A percentile compares a stretch with the other conserved stretches of the same genome.
phyloP scores from a whole-genome alignment of 805 yeast genomes.

The Metschnikowia continentalis region DNA sequence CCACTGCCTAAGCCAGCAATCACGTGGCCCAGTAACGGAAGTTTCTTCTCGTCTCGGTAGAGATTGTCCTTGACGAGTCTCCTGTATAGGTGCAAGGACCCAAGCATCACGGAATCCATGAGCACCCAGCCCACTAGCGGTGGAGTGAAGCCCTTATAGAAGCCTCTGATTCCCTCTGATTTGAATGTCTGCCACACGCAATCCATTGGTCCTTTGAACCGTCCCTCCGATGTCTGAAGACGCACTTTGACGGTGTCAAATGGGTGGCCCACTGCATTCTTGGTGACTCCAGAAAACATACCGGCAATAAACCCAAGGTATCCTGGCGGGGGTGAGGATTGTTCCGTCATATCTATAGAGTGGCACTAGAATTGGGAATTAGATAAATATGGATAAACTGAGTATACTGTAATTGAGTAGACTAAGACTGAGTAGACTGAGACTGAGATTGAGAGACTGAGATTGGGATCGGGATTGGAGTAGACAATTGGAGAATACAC shows the following conservation, averaged over 20 bases:
- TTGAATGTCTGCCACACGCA: slow-evolving; percentile 68
- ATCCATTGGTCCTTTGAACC: slow-evolving; percentile 78
- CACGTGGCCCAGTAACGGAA: slow-evolving; percentile 73
- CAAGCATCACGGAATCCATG: slow-evolving; percentile 90
- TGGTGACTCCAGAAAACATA: slow-evolving; percentile 79
- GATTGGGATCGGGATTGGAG: too few relatives aligned
- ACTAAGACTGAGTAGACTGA: neutral
- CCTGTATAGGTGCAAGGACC: slow-evolving; percentile 76
- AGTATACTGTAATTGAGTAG: too few relatives aligned
- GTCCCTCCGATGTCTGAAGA: slow-evolving; percentile 58
- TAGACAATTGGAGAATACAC: too few relatives aligned
- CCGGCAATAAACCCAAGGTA: slow-evolving; percentile 86
- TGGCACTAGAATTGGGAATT: too few relatives aligned
- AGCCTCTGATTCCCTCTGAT: slow-evolving; percentile 74
- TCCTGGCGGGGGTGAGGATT: slow-evolving; percentile 37
- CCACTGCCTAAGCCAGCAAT: slow-evolving; percentile 83
- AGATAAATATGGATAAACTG: neutral
- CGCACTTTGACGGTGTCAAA: slow-evolving; percentile 88
- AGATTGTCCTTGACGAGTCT: slow-evolving; percentile 60
- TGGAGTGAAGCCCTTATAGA: slow-evolving; percentile 89
- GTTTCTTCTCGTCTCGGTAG: slow-evolving; percentile 54
- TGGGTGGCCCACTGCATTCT: slow-evolving; percentile 89
- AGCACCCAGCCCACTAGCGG: slow-evolving; percentile 91
- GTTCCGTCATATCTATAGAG: neutral
- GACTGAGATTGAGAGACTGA: too few relatives aligned